Base-by-base conservation (phyloP, 352 stramenopile species). In the Halophytophthora polymorphica region DNA sequence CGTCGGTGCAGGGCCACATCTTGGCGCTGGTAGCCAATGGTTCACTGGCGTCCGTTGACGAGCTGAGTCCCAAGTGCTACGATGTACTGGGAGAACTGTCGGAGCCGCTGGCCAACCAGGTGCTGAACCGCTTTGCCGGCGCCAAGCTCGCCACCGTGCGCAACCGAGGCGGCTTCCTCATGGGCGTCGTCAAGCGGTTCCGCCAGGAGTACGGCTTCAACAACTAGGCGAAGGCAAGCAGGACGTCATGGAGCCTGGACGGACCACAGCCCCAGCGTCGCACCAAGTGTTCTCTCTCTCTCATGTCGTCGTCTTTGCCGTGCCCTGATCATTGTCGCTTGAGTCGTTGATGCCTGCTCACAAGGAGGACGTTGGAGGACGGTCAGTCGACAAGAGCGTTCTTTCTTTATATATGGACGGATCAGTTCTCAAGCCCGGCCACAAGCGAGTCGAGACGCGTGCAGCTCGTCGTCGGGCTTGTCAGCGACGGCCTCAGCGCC, bases 11-110 rank as follows among this genome's bases (percentile, higher is more conserved):
- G 40, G 78, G 79, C 41, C 77, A 88, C 42, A 49, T 93, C 50
- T 64, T 79, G 47, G 67, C 68, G 45, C 73, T 93, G 52, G 77
- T 78, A 18, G 69, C 66, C 8, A 77, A 69, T 34, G 71, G 59
- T 12, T 77, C 75, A 15, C 50, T 93, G 45, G 39, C 69, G 8
- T 86, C 77, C 15, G 54, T 93, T 34, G 76, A 90, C 50, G 79
- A 93, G 50, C 71, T 90, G 36, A 76, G 77, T 19, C 73, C 83
- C 35, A 90, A 93, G 45, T 90, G 79, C 55, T 93, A 93, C 56
- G 79, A 93, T 43, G 70, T 89, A 42, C 71, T 93, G n/a, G 72
- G 58, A 0, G 73, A 90, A 47, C 65, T 90, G 7, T 88, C 82
- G 2, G 82, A 93, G 57, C 66, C 64, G 1, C 59, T 93, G 25